These are phyloP conservation scores for Lactifluus piperatus DNA, from an alignment of 768 basidiomycete species.

Conservation along the genomic window DNA sequence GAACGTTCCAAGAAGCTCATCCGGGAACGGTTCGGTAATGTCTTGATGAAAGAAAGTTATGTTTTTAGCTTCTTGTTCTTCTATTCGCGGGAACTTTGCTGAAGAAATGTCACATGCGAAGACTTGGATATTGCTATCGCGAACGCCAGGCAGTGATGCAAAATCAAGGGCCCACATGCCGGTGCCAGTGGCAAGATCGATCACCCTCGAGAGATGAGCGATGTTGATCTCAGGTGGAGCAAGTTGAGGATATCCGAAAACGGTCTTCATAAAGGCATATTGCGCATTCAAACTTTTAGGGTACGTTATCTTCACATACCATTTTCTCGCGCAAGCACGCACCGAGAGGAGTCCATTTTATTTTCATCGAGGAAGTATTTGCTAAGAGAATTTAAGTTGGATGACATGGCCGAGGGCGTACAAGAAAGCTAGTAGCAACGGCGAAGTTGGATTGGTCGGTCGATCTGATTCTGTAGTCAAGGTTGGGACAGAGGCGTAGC, in stretches of 20 bases:
- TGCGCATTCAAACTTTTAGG: not conserved
- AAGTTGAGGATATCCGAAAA: not conserved
- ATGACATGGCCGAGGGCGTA: no score
- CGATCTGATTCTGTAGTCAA: no score
- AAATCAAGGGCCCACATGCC: constrained; percentile 2
- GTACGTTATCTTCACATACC: not conserved
- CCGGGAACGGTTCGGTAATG: not conserved
- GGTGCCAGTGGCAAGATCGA: not conserved
- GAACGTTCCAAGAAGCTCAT: constrained; percentile 2
- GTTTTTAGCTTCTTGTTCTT: not conserved
- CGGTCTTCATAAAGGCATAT: not conserved
- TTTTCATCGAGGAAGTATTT: no score
- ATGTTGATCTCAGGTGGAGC: not conserved
- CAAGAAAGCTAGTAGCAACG: no score
- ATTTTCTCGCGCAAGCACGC: not conserved
- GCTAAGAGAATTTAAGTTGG: no score
- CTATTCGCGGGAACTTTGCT: not conserved
- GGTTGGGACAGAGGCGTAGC: no score
- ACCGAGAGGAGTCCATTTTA: not conserved
- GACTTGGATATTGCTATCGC: not conserved
- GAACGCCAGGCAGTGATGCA: not conserved
- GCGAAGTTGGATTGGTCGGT: no score
- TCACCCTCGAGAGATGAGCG: not conserved
- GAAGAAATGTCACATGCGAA: constrained; percentile 5
- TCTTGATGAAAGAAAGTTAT: constrained; percentile 1